phyloP scores from a whole-genome alignment of 2,329 filamentous ascomycete species.

The Sporothrix pallida region DNA sequence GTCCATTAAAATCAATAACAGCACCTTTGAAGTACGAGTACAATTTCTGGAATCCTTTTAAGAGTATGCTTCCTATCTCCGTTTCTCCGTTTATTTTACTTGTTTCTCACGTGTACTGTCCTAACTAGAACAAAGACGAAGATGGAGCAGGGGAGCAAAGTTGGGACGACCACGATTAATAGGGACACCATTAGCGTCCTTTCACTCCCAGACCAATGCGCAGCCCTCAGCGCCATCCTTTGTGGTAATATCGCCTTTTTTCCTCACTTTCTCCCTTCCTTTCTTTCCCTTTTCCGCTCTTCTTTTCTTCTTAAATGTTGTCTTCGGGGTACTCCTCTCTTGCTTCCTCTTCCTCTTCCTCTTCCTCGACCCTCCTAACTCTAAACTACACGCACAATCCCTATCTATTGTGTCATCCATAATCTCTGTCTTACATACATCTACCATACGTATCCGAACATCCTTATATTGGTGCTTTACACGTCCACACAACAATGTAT shows the following conservation, averaged over 20 bases:
- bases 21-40: no score
- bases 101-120: neutral
- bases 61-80: neutral
- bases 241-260: neutral
- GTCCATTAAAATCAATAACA: no score
- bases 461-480: constrained; percentile 10
- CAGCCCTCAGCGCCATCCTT: neutral
- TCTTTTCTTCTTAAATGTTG: neutral
- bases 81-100: constrained; percentile 2
- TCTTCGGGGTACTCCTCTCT: neutral
- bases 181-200: neutral
- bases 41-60: neutral
- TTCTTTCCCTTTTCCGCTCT: neutral
- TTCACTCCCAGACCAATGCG: neutral
- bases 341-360: neutral
- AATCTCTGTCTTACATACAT: constrained; percentile 1
- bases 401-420: neutral
- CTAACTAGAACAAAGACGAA: neutral
- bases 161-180: neutral
- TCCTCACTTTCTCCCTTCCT: neutral
- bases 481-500: neutral
- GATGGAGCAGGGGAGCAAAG: neutral
- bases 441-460: constrained; percentile 1
- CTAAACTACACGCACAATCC: constrained; percentile 5
- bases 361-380: neutral